phyloP scores from a whole-genome alignment of 2,329 filamentous ascomycete species.

The Elsinoe perseae region DNA sequence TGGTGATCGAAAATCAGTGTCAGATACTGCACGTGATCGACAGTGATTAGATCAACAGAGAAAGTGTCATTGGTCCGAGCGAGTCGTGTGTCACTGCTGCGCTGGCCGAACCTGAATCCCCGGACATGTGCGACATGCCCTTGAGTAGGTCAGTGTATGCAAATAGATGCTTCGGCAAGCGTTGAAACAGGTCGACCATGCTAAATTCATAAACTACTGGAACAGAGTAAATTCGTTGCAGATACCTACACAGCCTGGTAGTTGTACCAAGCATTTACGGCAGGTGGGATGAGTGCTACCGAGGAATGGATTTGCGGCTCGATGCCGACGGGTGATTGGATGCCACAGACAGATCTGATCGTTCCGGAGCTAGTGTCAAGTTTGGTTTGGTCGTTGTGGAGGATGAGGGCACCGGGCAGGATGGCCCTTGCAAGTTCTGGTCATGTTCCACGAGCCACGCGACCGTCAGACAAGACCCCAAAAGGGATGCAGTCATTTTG shows the following conservation, averaged over 20 bases:
- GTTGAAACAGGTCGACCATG: not conserved
- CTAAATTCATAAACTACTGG: not conserved
- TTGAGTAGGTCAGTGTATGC: not conserved
- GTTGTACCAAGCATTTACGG: constrained; percentile 1
- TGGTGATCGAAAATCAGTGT: not conserved
- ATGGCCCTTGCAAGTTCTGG: constrained; percentile 6
- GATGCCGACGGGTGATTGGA: constrained; percentile 5
- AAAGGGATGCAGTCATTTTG: constrained; percentile 14
- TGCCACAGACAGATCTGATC: constrained; percentile 7
- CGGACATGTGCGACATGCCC: not conserved
- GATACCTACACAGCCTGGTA: not conserved
- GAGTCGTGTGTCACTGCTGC: not conserved
- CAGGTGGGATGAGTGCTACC: not conserved
- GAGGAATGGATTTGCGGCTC: constrained; percentile 7
- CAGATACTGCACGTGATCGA: not conserved
- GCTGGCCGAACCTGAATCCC: not conserved
- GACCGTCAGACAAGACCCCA: constrained; percentile 1
- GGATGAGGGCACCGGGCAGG: not conserved
- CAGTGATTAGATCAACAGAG: not conserved
- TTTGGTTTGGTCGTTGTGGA: not conserved
- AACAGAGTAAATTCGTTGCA: not conserved
- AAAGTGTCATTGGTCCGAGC: not conserved
- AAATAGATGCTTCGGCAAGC: not conserved
- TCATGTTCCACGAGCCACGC: constrained; percentile 12
- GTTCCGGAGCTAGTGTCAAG: constrained; percentile 6